Evolutionary conservation across 2,329 filamentous ascomycete genomes (phyloP).

Genomic region (Hymenoscyphus occultus): DNA sequence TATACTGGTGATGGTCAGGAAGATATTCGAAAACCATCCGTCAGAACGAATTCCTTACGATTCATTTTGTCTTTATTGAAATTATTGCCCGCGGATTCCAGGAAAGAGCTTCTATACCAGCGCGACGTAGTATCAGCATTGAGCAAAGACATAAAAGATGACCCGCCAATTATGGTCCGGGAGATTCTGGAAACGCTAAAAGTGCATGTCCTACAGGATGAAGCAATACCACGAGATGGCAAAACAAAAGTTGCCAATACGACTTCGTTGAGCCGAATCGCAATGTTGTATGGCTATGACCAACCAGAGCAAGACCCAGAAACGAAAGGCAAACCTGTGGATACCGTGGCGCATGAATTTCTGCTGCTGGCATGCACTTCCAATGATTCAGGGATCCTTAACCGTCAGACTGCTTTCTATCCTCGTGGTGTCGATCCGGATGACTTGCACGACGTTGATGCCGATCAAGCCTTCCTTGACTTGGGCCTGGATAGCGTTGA

Average conservation of each 20-base stretch:
- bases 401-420: conserved; percentile 80
- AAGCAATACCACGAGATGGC: conserved; percentile 65
- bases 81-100: conserved; percentile 72
- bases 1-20: conserved; percentile 57
- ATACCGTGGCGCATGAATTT: conserved; percentile 71
- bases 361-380: conserved; percentile 73
- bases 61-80: conserved; percentile 78
- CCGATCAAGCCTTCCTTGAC: conserved; percentile 51
- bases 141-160: conserved; percentile 73
- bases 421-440: conserved; percentile 66
- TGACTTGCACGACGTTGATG: conserved; percentile 44
- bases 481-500: conserved; percentile 67
- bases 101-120: conserved; percentile 79
- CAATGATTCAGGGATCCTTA: conserved; percentile 68
- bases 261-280: conserved; percentile 68
- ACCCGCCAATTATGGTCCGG: conserved; percentile 69
- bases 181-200: conserved; percentile 73
- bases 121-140: conserved; percentile 65
- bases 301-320: conserved; percentile 45
- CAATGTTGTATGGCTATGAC: conserved; percentile 65
- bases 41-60: conserved; percentile 77
- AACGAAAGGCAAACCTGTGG: conserved; percentile 52
- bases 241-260: conserved; percentile 77
- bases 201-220: conserved; percentile 70
- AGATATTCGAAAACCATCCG: conserved; percentile 68